Percentiles rank a stretch among this genome's conserved stretches.
Evolutionary conservation across 768 basidiomycete genomes (phyloP).

Genomic region (Cystobasidium onofrii): DNA sequence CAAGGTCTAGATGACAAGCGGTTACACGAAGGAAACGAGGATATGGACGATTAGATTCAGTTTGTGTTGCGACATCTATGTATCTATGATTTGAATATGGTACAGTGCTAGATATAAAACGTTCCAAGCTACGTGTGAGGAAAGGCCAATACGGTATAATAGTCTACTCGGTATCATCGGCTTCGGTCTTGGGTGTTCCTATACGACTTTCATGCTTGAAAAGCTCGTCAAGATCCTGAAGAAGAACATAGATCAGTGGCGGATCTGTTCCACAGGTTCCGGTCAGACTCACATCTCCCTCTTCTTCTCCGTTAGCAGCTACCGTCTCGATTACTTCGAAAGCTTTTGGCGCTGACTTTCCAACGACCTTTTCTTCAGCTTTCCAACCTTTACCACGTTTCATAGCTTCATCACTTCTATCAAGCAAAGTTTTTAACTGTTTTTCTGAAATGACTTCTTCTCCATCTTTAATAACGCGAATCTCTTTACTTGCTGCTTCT

Average conservation of each 20-base stretch:
- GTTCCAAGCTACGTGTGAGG: too few relatives aligned
- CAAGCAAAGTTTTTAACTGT: slow-evolving; percentile 71
- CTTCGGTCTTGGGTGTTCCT: slow-evolving; percentile 6
- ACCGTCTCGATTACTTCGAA: slow-evolving; percentile 35
- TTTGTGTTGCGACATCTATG: not conserved
- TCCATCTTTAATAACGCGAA: slow-evolving; percentile 71
- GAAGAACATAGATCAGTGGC: not conserved
- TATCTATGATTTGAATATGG: too few relatives aligned
- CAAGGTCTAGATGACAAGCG: slow-evolving; percentile 6
- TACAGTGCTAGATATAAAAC: too few relatives aligned
- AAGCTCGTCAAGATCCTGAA: slow-evolving; percentile 11
- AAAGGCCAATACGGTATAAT: not conserved
- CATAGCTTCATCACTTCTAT: slow-evolving; percentile 51
- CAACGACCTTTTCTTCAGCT: not conserved
- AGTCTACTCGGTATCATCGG: not conserved
- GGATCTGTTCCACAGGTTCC: not conserved
- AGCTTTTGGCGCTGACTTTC: not conserved
- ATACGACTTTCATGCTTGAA: slow-evolving; percentile 15
- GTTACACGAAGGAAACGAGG: not conserved
- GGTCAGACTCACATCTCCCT: not conserved
- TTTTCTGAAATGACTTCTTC: slow-evolving; percentile 69
- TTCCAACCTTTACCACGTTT: slow-evolving; percentile 29
- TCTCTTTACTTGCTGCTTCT: slow-evolving; percentile 75
- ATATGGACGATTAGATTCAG: slow-evolving; percentile 22
- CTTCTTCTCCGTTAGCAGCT: slow-evolving; percentile 14